These are phyloP conservation scores for Hymenoscyphus occultus DNA, from an alignment of 2,329 filamentous ascomycete genomes.

Conservation along the genomic window DNA sequence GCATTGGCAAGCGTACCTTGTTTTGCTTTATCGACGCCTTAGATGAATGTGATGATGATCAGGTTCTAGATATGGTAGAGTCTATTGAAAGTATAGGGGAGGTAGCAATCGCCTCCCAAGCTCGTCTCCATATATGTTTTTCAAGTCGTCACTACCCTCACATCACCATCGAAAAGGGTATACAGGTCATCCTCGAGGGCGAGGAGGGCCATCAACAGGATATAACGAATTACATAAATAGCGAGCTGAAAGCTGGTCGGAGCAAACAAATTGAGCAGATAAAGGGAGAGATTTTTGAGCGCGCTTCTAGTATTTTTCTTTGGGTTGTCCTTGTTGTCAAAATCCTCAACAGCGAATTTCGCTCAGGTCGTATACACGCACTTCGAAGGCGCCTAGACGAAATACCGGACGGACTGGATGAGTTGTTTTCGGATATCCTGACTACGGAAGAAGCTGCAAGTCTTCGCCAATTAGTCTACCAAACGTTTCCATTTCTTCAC, in stretches of 20 bases:
- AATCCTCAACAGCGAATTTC: not conserved
- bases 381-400: constrained; percentile 39
- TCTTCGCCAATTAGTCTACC: constrained; percentile 25
- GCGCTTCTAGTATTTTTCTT: not conserved
- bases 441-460: constrained; percentile 17
- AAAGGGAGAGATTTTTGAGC: not conserved
- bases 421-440: constrained; percentile 25
- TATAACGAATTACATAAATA: not conserved
- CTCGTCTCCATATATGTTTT: constrained; percentile 24
- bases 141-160: constrained; percentile 35
- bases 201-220: constrained; percentile 19
- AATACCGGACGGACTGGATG: constrained; percentile 22
- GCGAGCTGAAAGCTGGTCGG: not conserved
- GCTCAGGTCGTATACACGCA: not conserved
- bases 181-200: constrained; percentile 25
- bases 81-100: constrained; percentile 16
- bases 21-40: constrained; percentile 45
- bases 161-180: constrained; percentile 22
- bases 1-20: constrained; percentile 29
- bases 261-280: not conserved
- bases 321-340: not conserved
- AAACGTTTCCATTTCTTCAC: constrained; percentile 44
- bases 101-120: constrained; percentile 14
- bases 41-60: constrained; percentile 43
- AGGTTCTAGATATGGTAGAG: constrained; percentile 34